Conservation (phyloP, 441 rosid species). For the Daphne laureola region DNA sequence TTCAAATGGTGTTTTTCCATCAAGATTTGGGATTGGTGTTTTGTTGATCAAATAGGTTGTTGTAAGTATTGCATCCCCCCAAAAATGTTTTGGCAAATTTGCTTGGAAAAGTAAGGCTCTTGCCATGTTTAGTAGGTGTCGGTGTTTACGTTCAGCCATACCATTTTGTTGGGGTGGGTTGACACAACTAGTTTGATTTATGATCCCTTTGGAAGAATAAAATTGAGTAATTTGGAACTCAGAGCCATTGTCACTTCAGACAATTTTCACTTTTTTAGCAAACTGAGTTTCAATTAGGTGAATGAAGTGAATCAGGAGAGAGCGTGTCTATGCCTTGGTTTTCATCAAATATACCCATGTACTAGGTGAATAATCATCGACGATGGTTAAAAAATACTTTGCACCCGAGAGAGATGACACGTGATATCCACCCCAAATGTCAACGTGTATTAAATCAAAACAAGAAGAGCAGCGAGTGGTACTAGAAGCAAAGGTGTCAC, state of each 20-base stretch:
- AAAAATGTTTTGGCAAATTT: background rate
- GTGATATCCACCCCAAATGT: conserved; percentile 1
- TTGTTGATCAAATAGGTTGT: background rate
- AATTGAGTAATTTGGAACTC: background rate
- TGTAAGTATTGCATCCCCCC: background rate
- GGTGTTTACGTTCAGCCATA: background rate
- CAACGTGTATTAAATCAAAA: background rate
- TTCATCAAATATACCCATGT: background rate
- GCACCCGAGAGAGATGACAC: background rate
- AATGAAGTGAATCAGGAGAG: background rate
- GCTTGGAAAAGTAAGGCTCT: background rate
- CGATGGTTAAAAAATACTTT: background rate
- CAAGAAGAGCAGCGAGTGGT: background rate
- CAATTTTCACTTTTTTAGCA: background rate
- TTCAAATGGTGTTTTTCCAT: background rate
- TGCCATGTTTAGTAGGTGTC: background rate
- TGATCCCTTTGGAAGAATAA: background rate
- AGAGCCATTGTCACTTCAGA: background rate
- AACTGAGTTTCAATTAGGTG: background rate
- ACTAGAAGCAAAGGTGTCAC: too few species aligned
- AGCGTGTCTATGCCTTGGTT: background rate
- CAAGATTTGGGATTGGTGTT: background rate
- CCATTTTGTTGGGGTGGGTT: conserved; percentile 3
- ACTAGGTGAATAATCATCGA: background rate
- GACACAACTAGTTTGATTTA: background rate